These are phyloP conservation scores for Mucor lusitanicus DNA, from an alignment of 371 early-diverging fungal species.

Conservation along the genomic window DNA sequence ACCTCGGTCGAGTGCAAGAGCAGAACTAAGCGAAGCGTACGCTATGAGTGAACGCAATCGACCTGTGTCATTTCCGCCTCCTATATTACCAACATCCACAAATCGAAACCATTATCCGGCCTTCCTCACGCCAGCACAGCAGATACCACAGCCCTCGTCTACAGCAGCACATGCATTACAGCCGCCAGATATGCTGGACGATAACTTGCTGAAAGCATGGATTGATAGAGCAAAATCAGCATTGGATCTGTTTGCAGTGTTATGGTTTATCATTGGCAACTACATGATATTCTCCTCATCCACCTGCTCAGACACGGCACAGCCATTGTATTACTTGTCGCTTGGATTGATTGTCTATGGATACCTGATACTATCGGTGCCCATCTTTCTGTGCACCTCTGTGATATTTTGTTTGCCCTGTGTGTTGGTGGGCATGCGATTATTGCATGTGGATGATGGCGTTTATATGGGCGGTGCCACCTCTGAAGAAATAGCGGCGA, in stretches of 20 bases:
- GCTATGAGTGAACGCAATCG: constrained; percentile 33
- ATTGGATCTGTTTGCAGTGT: constrained; percentile 62
- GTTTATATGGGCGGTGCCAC: constrained; percentile 65
- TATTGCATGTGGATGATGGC: constrained; percentile 60
- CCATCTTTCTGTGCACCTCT: constrained; percentile 62
- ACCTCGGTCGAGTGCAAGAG: constrained; percentile 18
- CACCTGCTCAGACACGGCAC: constrained; percentile 54
- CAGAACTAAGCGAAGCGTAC: constrained; percentile 40
- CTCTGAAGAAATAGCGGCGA: constrained; percentile 56
- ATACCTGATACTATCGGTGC: constrained; percentile 67
- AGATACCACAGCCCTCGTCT: constrained; percentile 1
- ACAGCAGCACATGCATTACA: constrained; percentile 3
- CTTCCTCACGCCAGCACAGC: constrained; percentile 14
- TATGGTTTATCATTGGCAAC: constrained; percentile 76
- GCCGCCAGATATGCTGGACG: neutral
- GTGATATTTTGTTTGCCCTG: constrained; percentile 70
- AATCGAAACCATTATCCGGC: constrained; percentile 23
- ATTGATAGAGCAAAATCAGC: constrained; percentile 27
- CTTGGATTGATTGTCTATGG: constrained; percentile 65
- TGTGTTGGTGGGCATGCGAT: constrained; percentile 59
- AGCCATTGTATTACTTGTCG: constrained; percentile 61
- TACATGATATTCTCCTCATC: constrained; percentile 64
- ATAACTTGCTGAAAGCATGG: constrained; percentile 18
- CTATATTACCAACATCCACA: constrained; percentile 19
- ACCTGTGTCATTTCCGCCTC: constrained; percentile 29